Conservation (phyloP, 805 yeast genomes). For the Pichia rugopelliculosa region DNA sequence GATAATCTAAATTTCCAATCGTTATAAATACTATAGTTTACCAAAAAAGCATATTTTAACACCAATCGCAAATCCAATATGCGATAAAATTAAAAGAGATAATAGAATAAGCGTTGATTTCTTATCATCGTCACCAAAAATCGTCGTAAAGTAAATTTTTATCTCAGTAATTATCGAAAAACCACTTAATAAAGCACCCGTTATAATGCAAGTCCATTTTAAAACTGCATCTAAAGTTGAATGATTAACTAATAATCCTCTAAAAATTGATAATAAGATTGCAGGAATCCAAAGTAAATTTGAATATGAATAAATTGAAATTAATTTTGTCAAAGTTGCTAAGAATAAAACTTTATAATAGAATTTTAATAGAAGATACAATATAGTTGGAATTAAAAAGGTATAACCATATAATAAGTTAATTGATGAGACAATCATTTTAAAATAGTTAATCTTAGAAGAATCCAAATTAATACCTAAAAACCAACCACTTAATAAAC, state of each 20-base stretch:
- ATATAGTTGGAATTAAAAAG: constrained; percentile 49
- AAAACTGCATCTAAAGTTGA: constrained; percentile 38
- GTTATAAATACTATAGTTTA: constrained; percentile 18
- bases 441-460: constrained; percentile 46
- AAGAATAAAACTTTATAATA: constrained; percentile 42
- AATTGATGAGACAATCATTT: constrained; percentile 58
- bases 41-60: constrained; percentile 60
- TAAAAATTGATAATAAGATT: constrained; percentile 50
- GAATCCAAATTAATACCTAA: constrained; percentile 34
- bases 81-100: constrained; percentile 39
- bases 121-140: constrained; percentile 31
- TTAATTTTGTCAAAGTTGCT: constrained; percentile 46
- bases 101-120: constrained; percentile 32
- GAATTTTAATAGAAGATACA: constrained; percentile 47
- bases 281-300: constrained; percentile 83
- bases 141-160: constrained; percentile 33
- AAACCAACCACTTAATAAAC: constrained; percentile 43
- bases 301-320: constrained; percentile 81
- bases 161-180: constrained; percentile 42
- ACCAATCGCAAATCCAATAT: constrained; percentile 51
- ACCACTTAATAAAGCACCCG: constrained; percentile 59
- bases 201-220: constrained; percentile 55
- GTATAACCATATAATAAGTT: constrained; percentile 72
- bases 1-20: neutral
- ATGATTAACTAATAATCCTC: constrained; percentile 45